Evolutionary conservation across 805 yeast genomes (phyloP).

Genomic region (Pichia cephalocereana): DNA sequence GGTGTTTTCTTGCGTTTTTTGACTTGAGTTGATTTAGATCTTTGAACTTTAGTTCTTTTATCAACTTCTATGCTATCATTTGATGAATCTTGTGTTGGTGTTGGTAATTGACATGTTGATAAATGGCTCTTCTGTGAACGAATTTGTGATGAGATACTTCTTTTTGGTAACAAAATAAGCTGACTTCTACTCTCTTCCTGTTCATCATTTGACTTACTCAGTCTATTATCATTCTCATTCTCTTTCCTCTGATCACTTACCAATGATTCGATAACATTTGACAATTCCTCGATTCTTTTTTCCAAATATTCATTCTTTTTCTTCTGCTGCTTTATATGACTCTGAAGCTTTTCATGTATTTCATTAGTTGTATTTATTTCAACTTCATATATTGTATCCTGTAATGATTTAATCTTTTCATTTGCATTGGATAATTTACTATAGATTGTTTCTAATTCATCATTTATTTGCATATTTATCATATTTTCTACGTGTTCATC

Average conservation of each 20-base stretch:
- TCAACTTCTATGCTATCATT: no score
- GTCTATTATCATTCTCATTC: no score
- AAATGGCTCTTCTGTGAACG: no score
- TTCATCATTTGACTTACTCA: no score
- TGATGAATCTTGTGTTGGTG: not conserved
- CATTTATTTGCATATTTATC: not conserved
- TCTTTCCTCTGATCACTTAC: no score
- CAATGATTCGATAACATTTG: no score
- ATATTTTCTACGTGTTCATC: slow-evolving; percentile 1
- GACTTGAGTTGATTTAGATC: not conserved
- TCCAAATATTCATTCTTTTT: not conserved
- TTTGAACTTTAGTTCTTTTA: not conserved
- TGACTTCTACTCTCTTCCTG: no score
- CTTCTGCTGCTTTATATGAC: not conserved
- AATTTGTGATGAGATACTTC: no score
- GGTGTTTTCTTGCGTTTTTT: not conserved
- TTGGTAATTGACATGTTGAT: not conserved
- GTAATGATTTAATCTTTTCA: not conserved
- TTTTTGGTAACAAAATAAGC: no score
- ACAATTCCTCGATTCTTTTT: not conserved
- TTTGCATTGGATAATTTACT: not conserved
- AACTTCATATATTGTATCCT: not conserved
- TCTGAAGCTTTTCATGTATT: not conserved
- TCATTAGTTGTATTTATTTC: not conserved
- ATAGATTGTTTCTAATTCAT: slow-evolving; percentile 4